Evolutionary conservation across 2,329 filamentous ascomycete genomes (phyloP), one percentile per base, ranked within the genome.

Genomic region (Ampelomyces quisqualis): DNA sequence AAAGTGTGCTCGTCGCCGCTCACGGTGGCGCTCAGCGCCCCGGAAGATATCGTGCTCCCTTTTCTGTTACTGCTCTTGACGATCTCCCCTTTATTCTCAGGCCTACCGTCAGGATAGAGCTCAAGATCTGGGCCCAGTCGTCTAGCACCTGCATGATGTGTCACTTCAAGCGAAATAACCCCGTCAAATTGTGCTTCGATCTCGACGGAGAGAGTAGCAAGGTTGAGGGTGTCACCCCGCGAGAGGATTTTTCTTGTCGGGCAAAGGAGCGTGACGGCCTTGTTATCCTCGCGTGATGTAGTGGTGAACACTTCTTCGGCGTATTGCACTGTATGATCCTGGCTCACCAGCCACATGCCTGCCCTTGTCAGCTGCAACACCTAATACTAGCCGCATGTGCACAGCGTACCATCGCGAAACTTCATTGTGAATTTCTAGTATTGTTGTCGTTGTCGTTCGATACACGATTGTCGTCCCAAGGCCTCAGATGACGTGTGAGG

Each of bases 291-390:
- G 1, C 71, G 74, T 34, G 73, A 64, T 4, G 70, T 74, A 36
- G 77, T 68, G 7, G 74, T 72, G 57, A 81, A 77, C 11, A 85
- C 71, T 46, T 85, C 81, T 64, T 85, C 82, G 22, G 82, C 83
- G 53, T 85, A 85, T 57, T 84, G 79, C 18, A 82, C 73, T 34
- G 73, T 72, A 60, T 76, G 78, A 64, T 81, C 77, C 41, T 22
- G 24, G 32, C 77, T 80, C 28, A 77, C 73, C 34, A 85, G 70
- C 83, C 83, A 86, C 82, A 85, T 82, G 51, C 72, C 73, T 74
- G 31, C 11, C 20, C 7, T 7, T 5, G 30, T 61, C 28, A 57
- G 43, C 40, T 14, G 37, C 19, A 34, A 30, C 30, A 7, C 35
- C 19, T 17, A 5, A 1, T 10, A n/a, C 17, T 18, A 5, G 3